Evolutionary conservation across 202 grass and related monocot species (phyloP), one percentile per base, ranked within the genome.

Genomic region (Sporobolus alterniflorus): DNA sequence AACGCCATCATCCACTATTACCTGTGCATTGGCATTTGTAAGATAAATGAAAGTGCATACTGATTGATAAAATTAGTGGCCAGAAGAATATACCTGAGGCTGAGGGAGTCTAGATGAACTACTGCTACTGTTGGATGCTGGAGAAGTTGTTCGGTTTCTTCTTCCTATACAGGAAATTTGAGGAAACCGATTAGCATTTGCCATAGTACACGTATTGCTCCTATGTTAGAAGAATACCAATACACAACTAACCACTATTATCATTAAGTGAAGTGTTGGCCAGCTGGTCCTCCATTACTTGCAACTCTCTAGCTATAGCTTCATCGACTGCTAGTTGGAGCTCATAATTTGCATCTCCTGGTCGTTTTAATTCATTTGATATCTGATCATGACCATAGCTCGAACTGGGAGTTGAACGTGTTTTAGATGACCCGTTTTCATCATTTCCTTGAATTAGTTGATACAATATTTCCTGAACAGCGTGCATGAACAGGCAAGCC

Each of bases 301-400:
- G 93, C 77, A 96, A 64, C 56, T 93, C 91, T 90, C 88, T 91
- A 73, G 89, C 96, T 50, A 98, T 82, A 67, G 89, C 89, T 88
- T 98, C 92, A 87, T 95, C 92, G 36, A 74, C 67, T 44, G 87
- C 84, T 69, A 98, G 75, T 41, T 95, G 95, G 9, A 68, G 62
- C 49, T 86, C 78, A 74, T 70, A 65, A 21, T 64, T 79, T 64
- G 57, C 48, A 61, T 15, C 71, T 84, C 36, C 77, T 64, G 71
- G 76, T 57, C 64, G 47, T 48, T 80, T 82, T 44, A 11, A 41
- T 60, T 67, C 76, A 42, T 75, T 73, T 33, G 34, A 65, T 69
- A 33, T 67, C 33, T 28, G 25, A 52, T 48, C 70, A 74, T 77
- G 81, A 29, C 24, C 72, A 78, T 69, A 51, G 54, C 85, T 87